Conservation (phyloP, 306 rosid genomes). For the Ormosia emarginata region DNA sequence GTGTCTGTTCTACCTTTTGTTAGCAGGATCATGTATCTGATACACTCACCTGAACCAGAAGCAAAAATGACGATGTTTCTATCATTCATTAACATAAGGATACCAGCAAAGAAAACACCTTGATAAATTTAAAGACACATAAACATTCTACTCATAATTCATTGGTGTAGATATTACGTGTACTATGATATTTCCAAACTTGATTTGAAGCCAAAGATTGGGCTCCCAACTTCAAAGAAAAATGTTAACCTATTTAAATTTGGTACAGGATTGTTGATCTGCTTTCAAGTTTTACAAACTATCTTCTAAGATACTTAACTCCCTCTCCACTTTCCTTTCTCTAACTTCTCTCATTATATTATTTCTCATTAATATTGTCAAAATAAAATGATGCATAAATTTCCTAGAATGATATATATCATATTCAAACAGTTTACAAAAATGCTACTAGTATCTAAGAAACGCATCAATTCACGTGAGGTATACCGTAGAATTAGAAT, state of each 20-base stretch:
- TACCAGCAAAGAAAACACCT: neutral
- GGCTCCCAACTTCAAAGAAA: neutral
- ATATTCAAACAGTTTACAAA: neutral
- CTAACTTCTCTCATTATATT: neutral
- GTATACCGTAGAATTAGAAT: too few species aligned
- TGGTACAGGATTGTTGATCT: neutral
- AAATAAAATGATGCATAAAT: neutral
- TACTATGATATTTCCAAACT: neutral
- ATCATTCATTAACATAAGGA: neutral
- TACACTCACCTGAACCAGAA: neutral
- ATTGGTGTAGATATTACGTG: neutral
- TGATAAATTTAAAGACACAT: neutral
- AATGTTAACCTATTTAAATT: neutral
- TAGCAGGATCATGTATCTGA: neutral
- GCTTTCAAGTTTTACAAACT: neutral
- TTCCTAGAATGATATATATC: neutral
- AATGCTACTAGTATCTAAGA: too few species aligned
- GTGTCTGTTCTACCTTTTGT: neutral
- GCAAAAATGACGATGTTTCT: neutral
- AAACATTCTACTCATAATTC: neutral
- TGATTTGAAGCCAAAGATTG: neutral
- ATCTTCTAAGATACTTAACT: neutral
- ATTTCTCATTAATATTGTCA: neutral
- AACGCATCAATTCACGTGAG: too few species aligned
- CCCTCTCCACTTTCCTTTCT: neutral